A percentile compares a stretch with the other conserved stretches of the same genome.
These are phyloP conservation scores for Backusella westeae DNA, from an alignment of 192 early-diverging fungal species.

Conservation along the genomic window DNA sequence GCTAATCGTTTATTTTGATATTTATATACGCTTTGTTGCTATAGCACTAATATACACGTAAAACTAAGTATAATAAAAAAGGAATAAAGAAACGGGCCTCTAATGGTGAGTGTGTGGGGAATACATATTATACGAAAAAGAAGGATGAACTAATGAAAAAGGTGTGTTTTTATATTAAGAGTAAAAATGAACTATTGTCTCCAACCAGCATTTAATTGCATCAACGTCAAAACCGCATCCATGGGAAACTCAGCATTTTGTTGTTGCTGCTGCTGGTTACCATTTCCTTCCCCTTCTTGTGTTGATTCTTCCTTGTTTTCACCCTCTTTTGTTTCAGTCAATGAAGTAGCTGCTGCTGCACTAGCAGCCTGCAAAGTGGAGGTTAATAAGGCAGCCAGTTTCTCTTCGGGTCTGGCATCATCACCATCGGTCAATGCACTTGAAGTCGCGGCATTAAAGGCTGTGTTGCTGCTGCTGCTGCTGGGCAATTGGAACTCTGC, in stretches of 20 bases:
- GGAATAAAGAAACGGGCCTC: neutral
- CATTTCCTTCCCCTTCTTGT: neutral
- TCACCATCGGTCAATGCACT: neutral
- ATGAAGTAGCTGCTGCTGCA: conserved; percentile 4
- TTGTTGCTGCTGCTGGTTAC: conserved; percentile 14
- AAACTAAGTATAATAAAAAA: neutral
- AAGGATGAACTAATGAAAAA: neutral
- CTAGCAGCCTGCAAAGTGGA: conserved; percentile 8
- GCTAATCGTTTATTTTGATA: neutral
- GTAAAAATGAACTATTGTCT: conserved; percentile 8
- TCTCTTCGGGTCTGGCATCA: conserved; percentile 17
- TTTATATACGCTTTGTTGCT: neutral
- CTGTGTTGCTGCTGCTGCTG: neutral
- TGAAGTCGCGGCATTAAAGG: neutral
- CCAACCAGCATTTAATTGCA: conserved; percentile 48
- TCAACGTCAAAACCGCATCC: conserved; percentile 46
- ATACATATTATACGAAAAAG: neutral
- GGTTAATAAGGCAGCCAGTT: conserved; percentile 8
- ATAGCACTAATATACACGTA: neutral
- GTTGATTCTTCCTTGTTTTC: neutral
- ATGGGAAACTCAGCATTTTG: conserved; percentile 41
- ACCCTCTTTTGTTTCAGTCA: neutral
- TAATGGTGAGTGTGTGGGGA: neutral
- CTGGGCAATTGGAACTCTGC: neutral
- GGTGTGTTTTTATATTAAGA: neutral